phyloP scores from a whole-genome alignment of 345 rosid genomes.

The Populus euphratica region DNA sequence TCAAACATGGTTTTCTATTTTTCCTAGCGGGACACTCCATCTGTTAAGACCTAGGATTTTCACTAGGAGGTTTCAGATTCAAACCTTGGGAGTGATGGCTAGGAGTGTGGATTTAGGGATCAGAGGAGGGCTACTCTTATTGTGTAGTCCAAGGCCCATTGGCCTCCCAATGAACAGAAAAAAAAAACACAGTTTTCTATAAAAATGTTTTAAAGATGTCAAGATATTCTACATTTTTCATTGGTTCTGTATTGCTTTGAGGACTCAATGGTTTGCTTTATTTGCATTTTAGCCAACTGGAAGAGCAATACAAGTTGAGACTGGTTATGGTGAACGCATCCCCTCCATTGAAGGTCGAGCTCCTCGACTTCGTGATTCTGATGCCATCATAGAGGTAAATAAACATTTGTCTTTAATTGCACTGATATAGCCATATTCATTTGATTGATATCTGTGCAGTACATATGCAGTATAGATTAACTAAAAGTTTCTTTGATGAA shows the following conservation, averaged over 20 bases:
- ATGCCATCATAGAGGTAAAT: slow-evolving; percentile 89
- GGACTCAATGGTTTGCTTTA: slow-evolving; percentile 12
- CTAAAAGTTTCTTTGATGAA: slow-evolving; percentile 29
- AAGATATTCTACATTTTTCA: slow-evolving; percentile 2
- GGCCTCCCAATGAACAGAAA: neutral
- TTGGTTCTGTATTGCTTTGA: slow-evolving; percentile 8
- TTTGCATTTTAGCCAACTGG: slow-evolving; percentile 77
- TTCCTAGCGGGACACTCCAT: neutral
- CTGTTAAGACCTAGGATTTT: neutral
- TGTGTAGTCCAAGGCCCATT: neutral
- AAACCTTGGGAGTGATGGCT: neutral
- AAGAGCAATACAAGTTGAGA: slow-evolving; percentile 94
- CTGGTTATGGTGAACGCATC: slow-evolving; percentile 80
- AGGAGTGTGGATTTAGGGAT: neutral
- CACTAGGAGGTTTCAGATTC: neutral
- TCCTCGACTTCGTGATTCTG: slow-evolving; percentile 84
- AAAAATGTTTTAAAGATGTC: neutral
- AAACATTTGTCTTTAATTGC: slow-evolving; percentile 14
- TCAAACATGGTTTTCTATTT: neutral
- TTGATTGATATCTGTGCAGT: slow-evolving; percentile 5
- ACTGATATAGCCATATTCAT: neutral
- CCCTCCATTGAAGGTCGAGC: slow-evolving; percentile 88
- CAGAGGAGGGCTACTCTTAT: neutral
- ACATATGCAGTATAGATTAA: slow-evolving; percentile 22
- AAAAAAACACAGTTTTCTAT: neutral